Conservation (phyloP, 257 asterid genomes). For the Gentiana straminea region DNA sequence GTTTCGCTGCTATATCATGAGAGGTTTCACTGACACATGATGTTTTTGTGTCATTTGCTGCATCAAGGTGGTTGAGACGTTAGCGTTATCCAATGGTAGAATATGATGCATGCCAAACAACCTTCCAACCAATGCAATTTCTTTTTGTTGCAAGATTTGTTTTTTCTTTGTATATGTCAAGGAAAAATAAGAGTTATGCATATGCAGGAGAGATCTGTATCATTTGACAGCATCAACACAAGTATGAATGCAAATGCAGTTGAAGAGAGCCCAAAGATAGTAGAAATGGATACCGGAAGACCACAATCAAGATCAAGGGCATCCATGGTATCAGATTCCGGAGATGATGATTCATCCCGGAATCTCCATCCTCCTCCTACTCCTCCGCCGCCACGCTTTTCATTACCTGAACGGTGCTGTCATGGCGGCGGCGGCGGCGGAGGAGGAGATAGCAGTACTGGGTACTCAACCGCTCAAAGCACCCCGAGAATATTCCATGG, state of each 20-base stretch:
- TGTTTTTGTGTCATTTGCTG: too few relatives aligned
- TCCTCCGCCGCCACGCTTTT: constrained; percentile 17
- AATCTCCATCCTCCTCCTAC: constrained; percentile 16
- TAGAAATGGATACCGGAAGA: constrained; percentile 69
- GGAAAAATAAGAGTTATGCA: background rate
- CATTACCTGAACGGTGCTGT: constrained; percentile 18
- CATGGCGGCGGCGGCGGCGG: constrained; percentile 18
- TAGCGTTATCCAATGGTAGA: too few relatives aligned
- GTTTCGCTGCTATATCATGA: too few relatives aligned
- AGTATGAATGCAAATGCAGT: constrained; percentile 2
- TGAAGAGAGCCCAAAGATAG: constrained; percentile 67
- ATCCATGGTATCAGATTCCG: constrained; percentile 24
- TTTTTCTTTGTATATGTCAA: background rate
- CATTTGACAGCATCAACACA: constrained; percentile 25
- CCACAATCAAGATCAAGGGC: constrained; percentile 48
- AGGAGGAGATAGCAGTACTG: constrained; percentile 25
- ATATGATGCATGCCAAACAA: too few relatives aligned
- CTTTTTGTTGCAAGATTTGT: background rate
- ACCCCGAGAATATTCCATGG: constrained; percentile 46
- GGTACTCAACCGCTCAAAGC: constrained; percentile 48
- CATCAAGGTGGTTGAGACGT: too few relatives aligned
- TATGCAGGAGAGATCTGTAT: constrained; percentile 34
- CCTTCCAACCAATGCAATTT: background rate
- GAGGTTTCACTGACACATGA: too few relatives aligned
- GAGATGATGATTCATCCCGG: constrained; percentile 21